Evolutionary conservation across 2,329 filamentous ascomycete species (phyloP), one percentile per base, ranked within the genome.

Genomic region (Cercospora nicotianae): DNA sequence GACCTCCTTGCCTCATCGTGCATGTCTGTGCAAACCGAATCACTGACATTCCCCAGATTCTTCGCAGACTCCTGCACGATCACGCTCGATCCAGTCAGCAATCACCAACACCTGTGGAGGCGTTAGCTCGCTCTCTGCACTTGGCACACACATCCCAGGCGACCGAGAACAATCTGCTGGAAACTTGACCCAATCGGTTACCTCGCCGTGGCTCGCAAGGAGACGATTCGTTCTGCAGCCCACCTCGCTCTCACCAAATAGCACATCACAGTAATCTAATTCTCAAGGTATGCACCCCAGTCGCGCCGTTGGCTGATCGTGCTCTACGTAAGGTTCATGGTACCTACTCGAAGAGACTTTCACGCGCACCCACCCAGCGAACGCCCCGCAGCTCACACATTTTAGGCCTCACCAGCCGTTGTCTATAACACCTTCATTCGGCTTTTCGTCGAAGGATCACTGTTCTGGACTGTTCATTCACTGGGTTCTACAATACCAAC

Each of bases 91-190:
- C 72, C 67, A 69, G 65, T 72, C 67, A 70, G 67, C 67, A 58
- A 67, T 72, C 68, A 72, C 67, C 72, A 72, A 69, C 75, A 75
- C 36, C 75, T 77, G 82, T 77, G 82, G 83, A 84, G 81, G 81
- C 83, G 83, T 85, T 85, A 83, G 81, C 79, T 84, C 83, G 83
- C 82, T 81, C 79, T 85, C 81, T 84, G 79, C 82, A 78, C 67
- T 78, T 78, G 65, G 67, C 69, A 64, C 62, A 20, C 28, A 36
- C 62, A 63, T 26, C 51, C 33, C 48, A 57, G 48, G 36, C 42
- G 58, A 72, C 72, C 70, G 74, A 75, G 75, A 76, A 76, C 72
- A 73, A 73, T 75, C 72, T 70, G 70, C 75, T 70, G 75, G 72
- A 75, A 75, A 75, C 70, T 78, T 77, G 77, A 76, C 73, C 74